These are phyloP conservation scores for Stevia rebaudiana DNA, from an alignment of 140 eudicot genomes.

Conservation along the genomic window DNA sequence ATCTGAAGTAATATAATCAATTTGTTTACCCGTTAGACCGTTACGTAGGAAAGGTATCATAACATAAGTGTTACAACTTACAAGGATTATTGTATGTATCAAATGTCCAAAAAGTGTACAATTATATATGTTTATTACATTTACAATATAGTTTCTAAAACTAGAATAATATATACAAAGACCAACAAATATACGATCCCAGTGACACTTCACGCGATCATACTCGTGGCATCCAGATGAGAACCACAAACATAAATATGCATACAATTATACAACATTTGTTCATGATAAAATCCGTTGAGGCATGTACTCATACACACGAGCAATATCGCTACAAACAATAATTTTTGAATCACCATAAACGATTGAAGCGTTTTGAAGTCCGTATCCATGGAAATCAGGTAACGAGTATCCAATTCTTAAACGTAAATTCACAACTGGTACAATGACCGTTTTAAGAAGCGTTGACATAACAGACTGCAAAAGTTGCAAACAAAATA, in stretches of 20 bases:
- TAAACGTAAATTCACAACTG: slow-evolving; percentile 51
- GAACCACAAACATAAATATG: neutral
- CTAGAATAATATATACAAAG: slow-evolving; percentile 20
- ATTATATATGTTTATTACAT: slow-evolving; percentile 14
- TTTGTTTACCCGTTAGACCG: neutral
- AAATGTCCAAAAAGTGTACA: neutral
- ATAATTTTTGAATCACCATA: slow-evolving; percentile 50
- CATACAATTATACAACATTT: neutral
- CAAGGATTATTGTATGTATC: neutral
- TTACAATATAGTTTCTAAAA: slow-evolving; percentile 13
- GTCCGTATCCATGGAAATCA: slow-evolving; percentile 51
- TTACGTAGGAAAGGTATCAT: neutral
- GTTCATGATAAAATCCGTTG: slow-evolving; percentile 7
- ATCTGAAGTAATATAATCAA: neutral
- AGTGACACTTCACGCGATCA: neutral
- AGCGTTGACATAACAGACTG: slow-evolving; percentile 65
- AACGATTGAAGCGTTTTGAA: slow-evolving; percentile 52
- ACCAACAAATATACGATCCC: slow-evolving; percentile 8
- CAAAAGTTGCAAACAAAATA: slow-evolving; percentile 27
- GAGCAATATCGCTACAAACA: slow-evolving; percentile 55
- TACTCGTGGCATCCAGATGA: slow-evolving; percentile 11
- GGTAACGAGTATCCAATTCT: slow-evolving; percentile 59
- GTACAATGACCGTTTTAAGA: slow-evolving; percentile 49
- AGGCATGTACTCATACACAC: slow-evolving; percentile 19
- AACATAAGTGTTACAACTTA: neutral